Conservation (phyloP, 2,329 filamentous ascomycete species). For the Ophiostoma himal-ulmi region DNA sequence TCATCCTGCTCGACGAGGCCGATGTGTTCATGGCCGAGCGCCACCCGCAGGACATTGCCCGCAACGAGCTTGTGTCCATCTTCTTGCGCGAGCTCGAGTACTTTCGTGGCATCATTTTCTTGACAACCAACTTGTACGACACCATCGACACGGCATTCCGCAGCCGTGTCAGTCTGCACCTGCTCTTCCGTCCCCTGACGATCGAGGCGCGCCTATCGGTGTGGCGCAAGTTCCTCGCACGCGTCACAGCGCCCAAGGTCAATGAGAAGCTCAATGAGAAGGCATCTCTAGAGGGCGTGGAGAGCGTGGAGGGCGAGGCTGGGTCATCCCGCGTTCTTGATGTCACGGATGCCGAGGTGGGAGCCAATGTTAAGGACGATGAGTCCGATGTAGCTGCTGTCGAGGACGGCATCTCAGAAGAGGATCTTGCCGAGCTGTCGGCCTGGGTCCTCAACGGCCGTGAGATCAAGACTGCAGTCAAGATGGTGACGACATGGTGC, state of each 20-base stretch:
- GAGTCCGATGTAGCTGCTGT: background rate
- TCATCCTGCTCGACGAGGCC: conserved; percentile 48
- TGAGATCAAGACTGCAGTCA: conserved; percentile 44
- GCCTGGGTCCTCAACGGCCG: conserved; percentile 41
- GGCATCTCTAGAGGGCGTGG: conserved; percentile 7
- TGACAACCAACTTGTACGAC: conserved; percentile 41
- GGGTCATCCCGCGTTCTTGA: background rate
- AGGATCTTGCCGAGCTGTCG: conserved; percentile 37
- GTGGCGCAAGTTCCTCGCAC: conserved; percentile 44
- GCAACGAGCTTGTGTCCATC: conserved; percentile 46
- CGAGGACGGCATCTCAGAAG: conserved; percentile 29
- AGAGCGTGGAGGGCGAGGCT: background rate
- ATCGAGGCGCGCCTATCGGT: conserved; percentile 37
- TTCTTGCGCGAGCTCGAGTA: conserved; percentile 44
- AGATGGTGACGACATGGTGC: conserved; percentile 44
- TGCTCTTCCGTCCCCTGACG: conserved; percentile 40
- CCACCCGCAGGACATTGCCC: conserved; percentile 39
- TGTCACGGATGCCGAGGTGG: background rate
- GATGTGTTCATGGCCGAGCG: conserved; percentile 49
- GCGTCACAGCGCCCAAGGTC: conserved; percentile 29
- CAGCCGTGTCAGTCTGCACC: conserved; percentile 43
- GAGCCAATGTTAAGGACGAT: background rate
- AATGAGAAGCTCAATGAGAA: background rate
- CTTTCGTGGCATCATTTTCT: conserved; percentile 41
- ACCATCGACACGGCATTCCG: conserved; percentile 43